phyloP scores from a whole-genome alignment of 176 grass and related monocot genomes.

The Aegilops longissima region DNA sequence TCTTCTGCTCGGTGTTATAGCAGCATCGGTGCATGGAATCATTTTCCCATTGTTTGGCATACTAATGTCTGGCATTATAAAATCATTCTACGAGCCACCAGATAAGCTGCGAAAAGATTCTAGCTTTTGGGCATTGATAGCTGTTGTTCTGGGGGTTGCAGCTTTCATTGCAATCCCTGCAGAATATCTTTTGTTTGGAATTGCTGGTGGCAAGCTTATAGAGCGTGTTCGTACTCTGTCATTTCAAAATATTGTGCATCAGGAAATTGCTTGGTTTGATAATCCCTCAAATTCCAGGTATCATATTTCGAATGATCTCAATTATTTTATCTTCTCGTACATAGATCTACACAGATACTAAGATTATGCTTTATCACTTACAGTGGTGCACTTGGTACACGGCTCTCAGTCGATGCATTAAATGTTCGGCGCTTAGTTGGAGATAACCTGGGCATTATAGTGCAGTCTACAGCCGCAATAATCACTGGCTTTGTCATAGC shows the following conservation, averaged over 20 bases:
- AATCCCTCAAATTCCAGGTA: conserved; percentile 75
- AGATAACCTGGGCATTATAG: conserved; percentile 70
- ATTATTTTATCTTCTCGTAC: neutral
- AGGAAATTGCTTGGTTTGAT: conserved; percentile 90
- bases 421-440: conserved; percentile 78
- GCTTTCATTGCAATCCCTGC: conserved; percentile 33
- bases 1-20: conserved; percentile 58
- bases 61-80: conserved; percentile 55
- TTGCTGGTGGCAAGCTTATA: conserved; percentile 83
- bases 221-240: conserved; percentile 57
- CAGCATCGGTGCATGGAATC: conserved; percentile 70
- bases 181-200: conserved; percentile 67
- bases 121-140: conserved; percentile 74
- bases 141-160: conserved; percentile 42
- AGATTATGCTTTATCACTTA: conserved; percentile 14
- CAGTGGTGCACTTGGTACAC: conserved; percentile 83
- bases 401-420: conserved; percentile 76
- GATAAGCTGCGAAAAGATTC: conserved; percentile 51
- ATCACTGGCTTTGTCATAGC: conserved; percentile 67
- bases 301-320: neutral
- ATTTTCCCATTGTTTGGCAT: conserved; percentile 65
- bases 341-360: neutral
- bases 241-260: conserved; percentile 62
- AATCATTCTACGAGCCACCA: conserved; percentile 62
- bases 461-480: conserved; percentile 57